A percentile compares a stretch with the other conserved stretches of the same genome.
phyloP scores from a whole-genome alignment of 768 basidiomycete species.

The Chalciporus pseudorubinellus region DNA sequence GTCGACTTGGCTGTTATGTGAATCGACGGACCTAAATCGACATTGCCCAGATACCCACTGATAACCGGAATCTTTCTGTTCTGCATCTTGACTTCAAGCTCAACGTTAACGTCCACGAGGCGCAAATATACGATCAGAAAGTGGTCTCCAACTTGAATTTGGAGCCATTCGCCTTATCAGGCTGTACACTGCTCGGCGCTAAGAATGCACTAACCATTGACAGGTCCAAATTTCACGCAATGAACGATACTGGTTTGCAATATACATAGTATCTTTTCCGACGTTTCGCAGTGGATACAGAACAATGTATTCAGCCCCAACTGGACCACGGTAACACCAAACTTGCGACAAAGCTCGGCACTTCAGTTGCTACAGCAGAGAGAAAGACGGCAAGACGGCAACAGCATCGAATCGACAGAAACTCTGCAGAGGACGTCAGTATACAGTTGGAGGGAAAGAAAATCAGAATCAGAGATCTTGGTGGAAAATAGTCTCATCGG shows the following conservation, averaged over 20 bases:
- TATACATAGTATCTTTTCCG: no score
- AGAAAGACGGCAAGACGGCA: no score
- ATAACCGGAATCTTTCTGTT: conserved; percentile 50
- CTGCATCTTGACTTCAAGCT: conserved; percentile 14
- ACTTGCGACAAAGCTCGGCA: not conserved
- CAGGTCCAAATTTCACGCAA: no score
- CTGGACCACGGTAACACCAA: not conserved
- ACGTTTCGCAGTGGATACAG: no score
- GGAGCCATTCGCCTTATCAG: no score
- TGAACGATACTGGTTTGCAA: no score
- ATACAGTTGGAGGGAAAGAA: not conserved
- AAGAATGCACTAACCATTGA: no score
- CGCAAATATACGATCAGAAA: no score
- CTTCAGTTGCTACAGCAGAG: not conserved
- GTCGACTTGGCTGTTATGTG: conserved; percentile 52
- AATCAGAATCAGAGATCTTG: conserved; percentile 62
- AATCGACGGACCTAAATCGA: not conserved
- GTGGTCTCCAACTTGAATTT: not conserved
- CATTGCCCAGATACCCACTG: conserved; percentile 44
- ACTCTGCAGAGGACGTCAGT: conserved; percentile 9
- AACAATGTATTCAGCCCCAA: not conserved
- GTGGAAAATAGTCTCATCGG: conserved; percentile 65
- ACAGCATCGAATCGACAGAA: not conserved
- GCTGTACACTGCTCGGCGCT: no score
- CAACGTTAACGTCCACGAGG: not conserved